These are phyloP conservation scores for Xylaria arbuscula DNA, from an alignment of 2,329 filamentous ascomycete species.

Conservation along the genomic window DNA sequence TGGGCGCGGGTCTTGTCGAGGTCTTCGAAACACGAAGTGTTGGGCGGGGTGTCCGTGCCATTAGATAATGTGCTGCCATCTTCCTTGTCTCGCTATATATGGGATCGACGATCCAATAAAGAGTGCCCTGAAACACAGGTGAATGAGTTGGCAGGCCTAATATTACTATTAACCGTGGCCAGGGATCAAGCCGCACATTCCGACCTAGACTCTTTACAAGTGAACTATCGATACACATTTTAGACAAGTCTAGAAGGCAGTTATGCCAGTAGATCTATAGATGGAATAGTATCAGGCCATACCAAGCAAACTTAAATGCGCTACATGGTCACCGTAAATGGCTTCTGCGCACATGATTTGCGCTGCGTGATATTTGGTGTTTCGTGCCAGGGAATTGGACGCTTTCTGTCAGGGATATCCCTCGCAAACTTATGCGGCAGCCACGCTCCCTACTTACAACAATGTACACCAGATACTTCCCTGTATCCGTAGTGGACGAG, in stretches of 20 bases:
- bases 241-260: neutral
- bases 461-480: neutral
- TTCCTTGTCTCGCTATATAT: neutral
- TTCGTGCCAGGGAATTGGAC: neutral
- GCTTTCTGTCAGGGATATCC: constrained; percentile 19
- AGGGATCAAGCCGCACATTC: constrained; percentile 1
- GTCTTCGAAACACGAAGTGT: constrained; percentile 80
- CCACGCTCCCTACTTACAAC: neutral
- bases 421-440: constrained; percentile 15
- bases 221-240: neutral
- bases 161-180: neutral
- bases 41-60: constrained; percentile 70
- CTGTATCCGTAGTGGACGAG: too few species aligned
- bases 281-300: neutral
- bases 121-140: neutral
- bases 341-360: neutral
- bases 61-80: constrained; percentile 43
- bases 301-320: constrained; percentile 7
- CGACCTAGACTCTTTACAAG: neutral
- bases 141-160: neutral
- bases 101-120: neutral
- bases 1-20: constrained; percentile 76
- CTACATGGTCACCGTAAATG: neutral
- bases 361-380: constrained; percentile 4
- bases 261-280: neutral